Percentiles rank a stretch among this genome's conserved stretches.
phyloP scores from a whole-genome alignment of 2,329 filamentous ascomycete genomes.

The Neonectria punicea region DNA sequence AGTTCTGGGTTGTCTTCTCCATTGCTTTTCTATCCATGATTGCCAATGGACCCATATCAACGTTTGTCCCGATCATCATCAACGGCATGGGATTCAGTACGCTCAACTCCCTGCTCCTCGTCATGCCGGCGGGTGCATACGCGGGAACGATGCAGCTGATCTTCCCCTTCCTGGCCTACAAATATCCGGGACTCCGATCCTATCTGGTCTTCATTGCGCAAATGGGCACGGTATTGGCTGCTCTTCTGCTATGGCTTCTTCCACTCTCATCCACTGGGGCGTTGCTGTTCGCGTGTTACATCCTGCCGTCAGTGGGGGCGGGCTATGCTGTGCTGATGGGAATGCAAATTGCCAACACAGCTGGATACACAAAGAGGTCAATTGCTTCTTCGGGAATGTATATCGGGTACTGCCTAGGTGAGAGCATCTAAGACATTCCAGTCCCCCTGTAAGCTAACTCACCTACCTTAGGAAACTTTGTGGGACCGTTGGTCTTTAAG shows the following conservation, averaged over 20 bases:
- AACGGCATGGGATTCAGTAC: conserved; percentile 56
- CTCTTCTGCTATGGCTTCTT: conserved; percentile 33
- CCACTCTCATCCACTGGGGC: conserved; percentile 46
- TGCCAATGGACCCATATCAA: conserved; percentile 56
- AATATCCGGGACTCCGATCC: conserved; percentile 46
- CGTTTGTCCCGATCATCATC: conserved; percentile 58
- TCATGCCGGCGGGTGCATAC: conserved; percentile 48
- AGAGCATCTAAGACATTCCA: neutral
- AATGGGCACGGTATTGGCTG: conserved; percentile 51
- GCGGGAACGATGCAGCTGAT: conserved; percentile 52
- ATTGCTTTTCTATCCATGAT: conserved; percentile 52
- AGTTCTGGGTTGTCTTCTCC: conserved; percentile 54
- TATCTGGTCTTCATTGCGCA: conserved; percentile 54
- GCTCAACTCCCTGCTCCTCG: conserved; percentile 54
- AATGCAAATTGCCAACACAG: conserved; percentile 58
- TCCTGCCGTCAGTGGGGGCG: conserved; percentile 56
- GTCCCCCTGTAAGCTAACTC: neutral
- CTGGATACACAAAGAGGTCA: conserved; percentile 62
- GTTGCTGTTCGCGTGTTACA: conserved; percentile 59
- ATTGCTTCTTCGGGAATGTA: conserved; percentile 60
- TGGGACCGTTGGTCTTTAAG: conserved; percentile 56
- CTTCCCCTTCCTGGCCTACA: conserved; percentile 53
- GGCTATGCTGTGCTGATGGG: conserved; percentile 59
- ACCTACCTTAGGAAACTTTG: conserved; percentile 49
- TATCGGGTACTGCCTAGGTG: conserved; percentile 61